Evolutionary conservation across 2,329 filamentous ascomycete genomes (phyloP).

Genomic region (Fusarium compactum): DNA sequence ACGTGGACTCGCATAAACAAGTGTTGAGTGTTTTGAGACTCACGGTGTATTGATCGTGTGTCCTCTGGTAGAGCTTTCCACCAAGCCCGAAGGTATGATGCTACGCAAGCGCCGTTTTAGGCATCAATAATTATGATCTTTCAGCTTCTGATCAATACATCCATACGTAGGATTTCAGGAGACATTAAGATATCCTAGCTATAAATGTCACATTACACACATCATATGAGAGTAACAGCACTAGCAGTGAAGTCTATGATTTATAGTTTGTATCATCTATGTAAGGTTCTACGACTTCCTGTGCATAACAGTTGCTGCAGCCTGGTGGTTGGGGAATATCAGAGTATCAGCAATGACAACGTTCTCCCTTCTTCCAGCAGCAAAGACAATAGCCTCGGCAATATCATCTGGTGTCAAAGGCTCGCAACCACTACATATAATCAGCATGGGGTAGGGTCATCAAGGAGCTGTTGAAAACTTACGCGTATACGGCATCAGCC

Average conservation of each 20-base stretch:
- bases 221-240: accelerated
- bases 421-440: conserved; percentile 71
- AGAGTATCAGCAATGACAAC: conserved; percentile 90
- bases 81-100: neutral
- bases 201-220: neutral
- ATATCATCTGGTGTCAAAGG: conserved; percentile 91
- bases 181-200: too few species aligned
- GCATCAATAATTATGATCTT: too few species aligned
- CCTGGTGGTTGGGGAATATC: conserved; percentile 87
- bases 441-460: neutral
- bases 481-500: conserved; percentile 90
- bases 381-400: conserved; percentile 89
- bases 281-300: conserved; percentile 42
- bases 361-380: conserved; percentile 85
- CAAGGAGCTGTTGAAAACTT: conserved; percentile 50
- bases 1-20: neutral
- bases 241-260: neutral
- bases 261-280: neutral
- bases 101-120: neutral
- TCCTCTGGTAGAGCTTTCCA: neutral
- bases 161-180: too few species aligned
- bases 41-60: neutral
- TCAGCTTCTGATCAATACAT: too few species aligned
- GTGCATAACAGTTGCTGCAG: conserved; percentile 45
- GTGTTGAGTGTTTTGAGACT: accelerated